Evolutionary conservation across 2,329 filamentous ascomycete species (phyloP), one percentile per base, ranked within the genome.

Genomic region (Cladophialophora chaetospira): DNA sequence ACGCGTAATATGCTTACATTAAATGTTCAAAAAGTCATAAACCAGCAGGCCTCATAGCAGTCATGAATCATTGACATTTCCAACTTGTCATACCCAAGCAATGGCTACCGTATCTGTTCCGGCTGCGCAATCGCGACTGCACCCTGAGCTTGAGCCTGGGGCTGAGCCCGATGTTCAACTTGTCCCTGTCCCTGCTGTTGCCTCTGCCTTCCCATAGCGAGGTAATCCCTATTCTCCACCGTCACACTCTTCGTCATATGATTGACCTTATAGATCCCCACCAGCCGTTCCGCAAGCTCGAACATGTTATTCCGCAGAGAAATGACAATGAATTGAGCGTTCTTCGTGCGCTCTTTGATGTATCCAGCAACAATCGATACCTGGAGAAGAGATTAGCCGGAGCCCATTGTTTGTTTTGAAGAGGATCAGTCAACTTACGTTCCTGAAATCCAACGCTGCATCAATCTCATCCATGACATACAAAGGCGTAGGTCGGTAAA

Each of bases 381-480:
- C 90, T 93, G 66, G 44, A 11, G 31, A 51, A 21, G 35, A 42
- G 21, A 25, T 51, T 8, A 51, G 48, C 46, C 15, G n/a, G n/a
- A n/a, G n/a, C n/a, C n/a, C n/a, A n/a, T n/a, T n/a, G n/a, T n/a
- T n/a, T n/a, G n/a, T n/a, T n/a, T n/a, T 40, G 2, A 8, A 19
- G n/a, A 17, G 9, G 23, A 21, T 6, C 43, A 17, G 26, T 13
- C 46, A 15, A 85, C 89, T 87, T 70, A 96, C 94, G 71, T 99
- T 99, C 76, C 92, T 82, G 80, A 99, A 99, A 78, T 99, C 94
- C 76, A 99, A 76, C 26, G 94, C 94, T 19, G 94, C 94, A 75
- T 99, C 94, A 72, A 99, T 99, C 78, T 99, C 94, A 75, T 99
- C 94, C 94, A 99, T 99, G 68, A 99, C 94, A 73, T 99, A 99